phyloP scores from a whole-genome alignment of 2,329 filamentous ascomycete species.

The Lecanicillium sp. region DNA sequence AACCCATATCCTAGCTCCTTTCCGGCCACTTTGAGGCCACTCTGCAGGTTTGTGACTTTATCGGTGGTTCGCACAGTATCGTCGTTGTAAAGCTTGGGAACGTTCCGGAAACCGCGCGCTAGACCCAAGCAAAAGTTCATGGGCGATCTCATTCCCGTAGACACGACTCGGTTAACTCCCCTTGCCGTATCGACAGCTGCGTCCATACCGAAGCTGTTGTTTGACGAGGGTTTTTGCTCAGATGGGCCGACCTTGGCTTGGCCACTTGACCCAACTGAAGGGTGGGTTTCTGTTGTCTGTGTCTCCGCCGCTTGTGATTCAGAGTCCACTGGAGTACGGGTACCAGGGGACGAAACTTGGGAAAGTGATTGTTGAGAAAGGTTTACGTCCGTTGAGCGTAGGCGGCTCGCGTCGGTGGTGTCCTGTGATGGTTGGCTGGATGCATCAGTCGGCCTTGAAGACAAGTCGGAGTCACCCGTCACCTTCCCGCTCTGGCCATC shows the following conservation, averaged over 20 bases:
- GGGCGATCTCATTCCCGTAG: constrained; percentile 69
- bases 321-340: neutral
- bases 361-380: constrained; percentile 1
- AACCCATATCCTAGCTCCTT: constrained; percentile 72
- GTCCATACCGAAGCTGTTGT: constrained; percentile 31
- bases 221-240: constrained; percentile 2
- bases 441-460: neutral
- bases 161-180: constrained; percentile 64
- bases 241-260: no score
- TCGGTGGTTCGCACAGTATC: constrained; percentile 70
- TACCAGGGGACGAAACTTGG: neutral
- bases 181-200: constrained; percentile 58
- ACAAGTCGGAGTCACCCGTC: constrained; percentile 1
- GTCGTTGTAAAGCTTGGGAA: constrained; percentile 78
- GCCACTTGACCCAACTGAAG: no score
- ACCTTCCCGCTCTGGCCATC: constrained; percentile 3
- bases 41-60: constrained; percentile 69
- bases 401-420: neutral
- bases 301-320: neutral
- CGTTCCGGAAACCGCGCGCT: constrained; percentile 82
- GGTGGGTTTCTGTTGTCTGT: neutral
- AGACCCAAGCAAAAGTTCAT: constrained; percentile 79
- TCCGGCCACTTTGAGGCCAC: constrained; percentile 68
- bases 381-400: constrained; percentile 2
- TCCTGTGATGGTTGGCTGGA: constrained; percentile 4